These are phyloP conservation scores for Hypomontagnella monticulosa DNA, from an alignment of 495 filamentous ascomycete genomes.

Conservation along the genomic window DNA sequence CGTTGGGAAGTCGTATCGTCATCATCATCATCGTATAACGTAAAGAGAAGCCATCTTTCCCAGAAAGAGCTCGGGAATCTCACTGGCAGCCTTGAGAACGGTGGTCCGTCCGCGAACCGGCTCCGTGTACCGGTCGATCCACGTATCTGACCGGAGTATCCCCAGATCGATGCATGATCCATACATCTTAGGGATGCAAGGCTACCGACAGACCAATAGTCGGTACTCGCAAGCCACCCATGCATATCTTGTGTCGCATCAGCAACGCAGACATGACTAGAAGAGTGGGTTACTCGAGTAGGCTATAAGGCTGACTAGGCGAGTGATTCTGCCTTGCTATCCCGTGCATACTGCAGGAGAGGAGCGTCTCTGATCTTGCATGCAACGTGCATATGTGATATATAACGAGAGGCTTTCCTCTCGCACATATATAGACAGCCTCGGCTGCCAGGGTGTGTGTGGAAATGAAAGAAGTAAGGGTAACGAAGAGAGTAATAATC, in stretches of 20 bases:
- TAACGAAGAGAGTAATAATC: slow-evolving; percentile 11
- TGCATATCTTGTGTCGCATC: slow-evolving; percentile 34
- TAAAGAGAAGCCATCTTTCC: slow-evolving; percentile 3
- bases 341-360: slow-evolving; percentile 31
- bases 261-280: slow-evolving; percentile 15
- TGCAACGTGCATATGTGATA: slow-evolving; percentile 12
- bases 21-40: no score
- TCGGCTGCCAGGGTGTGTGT: neutral
- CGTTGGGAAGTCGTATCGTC: slow-evolving; percentile 11
- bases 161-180: slow-evolving; percentile 20
- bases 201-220: slow-evolving; percentile 22
- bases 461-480: neutral
- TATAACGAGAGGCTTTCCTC: neutral
- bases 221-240: neutral
- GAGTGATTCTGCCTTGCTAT: slow-evolving; percentile 30
- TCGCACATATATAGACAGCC: neutral
- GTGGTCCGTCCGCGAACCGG: slow-evolving; percentile 21
- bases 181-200: slow-evolving; percentile 11
- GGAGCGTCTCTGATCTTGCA: slow-evolving; percentile 21
- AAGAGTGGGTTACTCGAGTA: slow-evolving; percentile 17
- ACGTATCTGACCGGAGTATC: neutral
- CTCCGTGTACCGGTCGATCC: slow-evolving; percentile 6
- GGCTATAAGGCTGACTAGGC: slow-evolving; percentile 27
- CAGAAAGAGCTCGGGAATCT: slow-evolving; percentile 4
- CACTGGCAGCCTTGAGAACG: slow-evolving; percentile 2